A percentile compares a stretch with the other conserved stretches of the same genome.
Evolutionary conservation across 257 asterid genomes (phyloP).

Genomic region (Scutellaria minor): DNA sequence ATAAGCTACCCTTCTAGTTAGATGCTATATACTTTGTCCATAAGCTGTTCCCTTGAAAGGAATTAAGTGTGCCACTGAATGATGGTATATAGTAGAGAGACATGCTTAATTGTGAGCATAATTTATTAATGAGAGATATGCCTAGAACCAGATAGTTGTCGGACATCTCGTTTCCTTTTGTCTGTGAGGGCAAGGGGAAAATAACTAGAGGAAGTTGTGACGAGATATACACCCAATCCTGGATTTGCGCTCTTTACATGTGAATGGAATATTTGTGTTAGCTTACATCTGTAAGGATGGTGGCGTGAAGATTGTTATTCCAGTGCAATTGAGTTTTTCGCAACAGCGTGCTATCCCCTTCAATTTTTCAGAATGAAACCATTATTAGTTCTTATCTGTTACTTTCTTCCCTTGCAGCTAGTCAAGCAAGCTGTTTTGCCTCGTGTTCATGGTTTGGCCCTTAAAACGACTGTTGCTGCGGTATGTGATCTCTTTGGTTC

Average conservation of each 20-base stretch:
- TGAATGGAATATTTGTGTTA: neutral
- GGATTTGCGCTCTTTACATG: neutral
- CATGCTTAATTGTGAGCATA: neutral
- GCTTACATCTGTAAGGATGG: slow-evolving; percentile 11
- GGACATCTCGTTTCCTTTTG: neutral
- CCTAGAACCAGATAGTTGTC: neutral
- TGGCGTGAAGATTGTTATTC: slow-evolving; percentile 9
- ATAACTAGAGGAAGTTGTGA: neutral
- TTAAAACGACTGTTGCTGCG: slow-evolving; percentile 98
- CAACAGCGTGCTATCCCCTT: neutral
- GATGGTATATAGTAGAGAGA: neutral
- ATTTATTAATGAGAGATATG: no score
- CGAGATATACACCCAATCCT: neutral
- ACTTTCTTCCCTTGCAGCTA: slow-evolving; percentile 54
- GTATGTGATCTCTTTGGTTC: slow-evolving; percentile 54
- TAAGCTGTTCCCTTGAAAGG: slow-evolving; percentile 16
- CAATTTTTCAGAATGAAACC: slow-evolving; percentile 15
- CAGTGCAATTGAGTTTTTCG: slow-evolving; percentile 10
- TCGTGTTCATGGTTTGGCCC: slow-evolving; percentile 96
- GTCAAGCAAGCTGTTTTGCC: slow-evolving; percentile 87
- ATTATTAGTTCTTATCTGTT: slow-evolving; percentile 9
- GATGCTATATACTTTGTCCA: slow-evolving; percentile 23
- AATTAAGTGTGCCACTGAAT: neutral
- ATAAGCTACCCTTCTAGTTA: neutral
- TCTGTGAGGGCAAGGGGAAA: slow-evolving; percentile 2